These are phyloP conservation scores for Zygnema circumcarinatum DNA, from an alignment of 139 green algal species.

Conservation along the genomic window DNA sequence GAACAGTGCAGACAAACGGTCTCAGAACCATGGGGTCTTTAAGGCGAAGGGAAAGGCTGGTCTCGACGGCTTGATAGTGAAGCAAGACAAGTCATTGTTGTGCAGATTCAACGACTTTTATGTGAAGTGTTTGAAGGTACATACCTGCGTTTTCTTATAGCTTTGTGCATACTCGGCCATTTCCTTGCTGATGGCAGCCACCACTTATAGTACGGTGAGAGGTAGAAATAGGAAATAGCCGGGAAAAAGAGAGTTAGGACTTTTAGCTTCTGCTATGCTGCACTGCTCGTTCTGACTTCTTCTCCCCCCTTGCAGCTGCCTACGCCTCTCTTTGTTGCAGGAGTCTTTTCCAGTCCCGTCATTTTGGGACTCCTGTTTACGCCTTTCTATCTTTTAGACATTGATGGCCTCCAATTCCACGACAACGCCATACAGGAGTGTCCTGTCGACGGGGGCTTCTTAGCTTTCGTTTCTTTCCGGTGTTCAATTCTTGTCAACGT, in stretches of 20 bases:
- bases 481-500: slow-evolving; percentile 32
- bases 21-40: neutral
- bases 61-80: slow-evolving; percentile 25
- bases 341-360: slow-evolving; percentile 35
- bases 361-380: slow-evolving; percentile 46
- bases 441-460: neutral
- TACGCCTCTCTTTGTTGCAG: neutral
- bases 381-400: slow-evolving; percentile 42
- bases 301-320: neutral
- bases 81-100: slow-evolving; percentile 30
- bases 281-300: neutral
- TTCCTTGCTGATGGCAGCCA: neutral
- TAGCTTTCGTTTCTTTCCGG: neutral
- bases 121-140: slow-evolving; percentile 46
- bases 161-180: neutral
- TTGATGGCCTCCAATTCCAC: slow-evolving; percentile 49
- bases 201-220: no score
- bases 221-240: no score
- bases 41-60: slow-evolving; percentile 21
- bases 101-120: slow-evolving; percentile 36
- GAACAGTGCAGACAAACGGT: neutral
- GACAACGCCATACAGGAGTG: slow-evolving; percentile 19
- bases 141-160: slow-evolving; percentile 11
- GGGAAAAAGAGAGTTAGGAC: no score
- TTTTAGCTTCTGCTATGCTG: neutral